phyloP scores from a whole-genome alignment of 805 yeast species.

The Saturnispora diversa region DNA sequence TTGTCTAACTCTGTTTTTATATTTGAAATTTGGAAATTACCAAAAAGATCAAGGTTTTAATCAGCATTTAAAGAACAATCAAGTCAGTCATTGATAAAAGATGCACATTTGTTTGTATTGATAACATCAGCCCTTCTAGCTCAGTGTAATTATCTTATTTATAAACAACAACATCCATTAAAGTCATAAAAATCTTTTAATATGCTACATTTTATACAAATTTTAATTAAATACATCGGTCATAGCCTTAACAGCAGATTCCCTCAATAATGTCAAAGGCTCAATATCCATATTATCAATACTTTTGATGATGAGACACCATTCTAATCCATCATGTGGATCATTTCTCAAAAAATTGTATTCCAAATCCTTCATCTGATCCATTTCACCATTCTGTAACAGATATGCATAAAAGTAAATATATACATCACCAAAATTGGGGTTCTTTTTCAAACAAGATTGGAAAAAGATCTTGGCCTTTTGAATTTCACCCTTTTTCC shows the following conservation, averaged over 20 bases:
- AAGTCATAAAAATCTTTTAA: no score
- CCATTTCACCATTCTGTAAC: constrained; percentile 31
- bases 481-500: constrained; percentile 52
- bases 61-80: no score
- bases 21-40: no score
- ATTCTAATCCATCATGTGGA: constrained; percentile 54
- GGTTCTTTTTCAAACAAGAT: constrained; percentile 44
- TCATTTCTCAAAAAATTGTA: constrained; percentile 34
- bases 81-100: no score
- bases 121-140: no score
- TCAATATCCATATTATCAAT: constrained; percentile 28
- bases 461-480: constrained; percentile 72
- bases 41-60: no score
- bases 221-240: no score
- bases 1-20: no score
- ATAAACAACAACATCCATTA: no score
- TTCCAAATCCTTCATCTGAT: constrained; percentile 33
- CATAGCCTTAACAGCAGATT: constrained; percentile 12
- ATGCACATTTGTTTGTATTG: no score
- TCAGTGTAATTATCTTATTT: no score
- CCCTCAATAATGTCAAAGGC: constrained; percentile 19
- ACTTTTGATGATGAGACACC: constrained; percentile 48
- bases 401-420: constrained; percentile 49
- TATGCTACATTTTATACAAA: no score
- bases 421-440: constrained; percentile 71